Evolutionary conservation across 106 monocot genomes (phyloP), one percentile per base, ranked within the genome.

Genomic region (Hemerocallis citrina): DNA sequence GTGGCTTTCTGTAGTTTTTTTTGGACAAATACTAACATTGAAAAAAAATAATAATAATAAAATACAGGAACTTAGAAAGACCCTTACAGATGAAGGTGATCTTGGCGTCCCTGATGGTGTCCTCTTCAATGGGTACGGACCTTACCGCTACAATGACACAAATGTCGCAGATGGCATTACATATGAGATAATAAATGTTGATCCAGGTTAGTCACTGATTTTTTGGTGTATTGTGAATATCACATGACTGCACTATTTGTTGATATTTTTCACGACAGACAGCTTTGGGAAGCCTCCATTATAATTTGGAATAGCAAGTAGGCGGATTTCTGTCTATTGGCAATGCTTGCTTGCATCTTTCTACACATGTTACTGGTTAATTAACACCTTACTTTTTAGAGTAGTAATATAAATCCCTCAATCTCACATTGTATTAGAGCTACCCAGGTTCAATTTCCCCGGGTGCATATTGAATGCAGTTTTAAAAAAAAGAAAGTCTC

Each of bases 161-260:
- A 40, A 84, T 57, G 83, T 98, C 70, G 79, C 84, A 52, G 79
- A 48, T 61, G 84, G 84, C 31, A 72, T 91, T 52, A 61, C 63
- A 57, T 88, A 81, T 75, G 76, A 79, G 69, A 84, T 69, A 58
- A 77, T 98, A 68, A 98, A 91, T 73, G 91, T 98, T 49, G 91
- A 84, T 14, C 87, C 90, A 72, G 95, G 90, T 90, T 50, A 70
- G 36, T 15, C 33, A 5, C 19, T 52, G 22, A 45, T 31, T 11
- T 41, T 2, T 27, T 55, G 1, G 11, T 28, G 28, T 11, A 28
- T 20, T 30, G 5, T 41, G 32, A 21, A 42, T 55, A 55, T 32
- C 15, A 20, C 0, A 25, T 7, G 50, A 25, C 25, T 0, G 3
- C 28, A 55, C 32, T 32, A 55, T 32, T 55, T 55, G 23, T 16